These are phyloP conservation scores for Fusarium sacchari DNA, from an alignment of 2,329 filamentous ascomycete genomes.

Conservation along the genomic window DNA sequence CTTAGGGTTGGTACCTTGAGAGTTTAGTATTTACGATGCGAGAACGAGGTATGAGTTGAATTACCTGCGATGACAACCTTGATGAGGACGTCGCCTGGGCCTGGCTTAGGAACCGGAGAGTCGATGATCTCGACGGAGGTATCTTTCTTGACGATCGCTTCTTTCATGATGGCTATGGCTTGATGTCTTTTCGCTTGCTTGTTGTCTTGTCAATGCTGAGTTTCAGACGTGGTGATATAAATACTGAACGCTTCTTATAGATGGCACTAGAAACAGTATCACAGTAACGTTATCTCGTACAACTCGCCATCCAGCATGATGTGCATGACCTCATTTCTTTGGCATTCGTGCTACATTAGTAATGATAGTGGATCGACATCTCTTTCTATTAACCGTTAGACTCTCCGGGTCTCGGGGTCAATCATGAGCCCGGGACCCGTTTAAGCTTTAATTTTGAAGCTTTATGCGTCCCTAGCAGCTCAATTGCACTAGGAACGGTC, in stretches of 20 bases:
- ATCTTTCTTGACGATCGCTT: slow-evolving; percentile 19
- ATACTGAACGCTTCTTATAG: not conserved
- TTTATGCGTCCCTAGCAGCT: rapidly evolving
- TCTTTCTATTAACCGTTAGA: not conserved
- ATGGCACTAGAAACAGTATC: not conserved
- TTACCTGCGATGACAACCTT: slow-evolving; percentile 11
- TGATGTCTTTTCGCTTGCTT: not conserved
- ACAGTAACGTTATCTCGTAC: not conserved
- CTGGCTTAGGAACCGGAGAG: slow-evolving; percentile 8
- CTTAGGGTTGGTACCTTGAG: slow-evolving; percentile 40
- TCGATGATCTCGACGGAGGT: slow-evolving; percentile 3
- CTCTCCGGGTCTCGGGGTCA: not conserved
- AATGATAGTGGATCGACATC: slow-evolving; percentile 1
- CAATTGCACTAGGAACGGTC: not conserved
- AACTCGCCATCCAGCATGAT: not conserved
- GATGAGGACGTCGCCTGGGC: slow-evolving; percentile 1
- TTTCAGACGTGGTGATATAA: rapidly evolving
- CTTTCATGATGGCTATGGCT: slow-evolving; percentile 6
- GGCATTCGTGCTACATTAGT: not conserved
- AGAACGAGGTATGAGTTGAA: rapidly evolving
- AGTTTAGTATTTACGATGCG: rapidly evolving
- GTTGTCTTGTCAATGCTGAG: not conserved
- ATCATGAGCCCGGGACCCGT: not conserved
- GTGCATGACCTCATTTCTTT: slow-evolving; percentile 4
- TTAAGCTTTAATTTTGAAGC: not conserved